Conservation (phyloP, 495 filamentous ascomycete species). For the Terfezia boudieri region DNA sequence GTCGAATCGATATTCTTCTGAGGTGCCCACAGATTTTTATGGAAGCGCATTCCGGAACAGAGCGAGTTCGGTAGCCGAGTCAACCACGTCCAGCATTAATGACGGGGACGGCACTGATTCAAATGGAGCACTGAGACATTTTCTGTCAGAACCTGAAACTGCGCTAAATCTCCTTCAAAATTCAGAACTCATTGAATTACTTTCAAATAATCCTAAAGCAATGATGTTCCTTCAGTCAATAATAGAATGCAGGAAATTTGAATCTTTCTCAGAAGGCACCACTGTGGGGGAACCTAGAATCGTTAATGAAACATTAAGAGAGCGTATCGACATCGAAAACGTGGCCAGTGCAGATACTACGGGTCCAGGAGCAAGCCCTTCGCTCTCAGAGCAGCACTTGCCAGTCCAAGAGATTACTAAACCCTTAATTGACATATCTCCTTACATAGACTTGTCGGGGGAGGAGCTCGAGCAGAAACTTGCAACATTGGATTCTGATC, state of each 20-base stretch:
- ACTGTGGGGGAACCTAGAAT: too few species aligned
- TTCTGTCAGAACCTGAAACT: not conserved
- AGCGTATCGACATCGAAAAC: too few species aligned
- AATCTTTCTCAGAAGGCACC: not conserved
- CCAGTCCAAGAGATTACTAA: too few species aligned
- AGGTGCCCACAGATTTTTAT: not conserved
- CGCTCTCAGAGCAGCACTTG: too few species aligned
- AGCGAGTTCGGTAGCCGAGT: not conserved
- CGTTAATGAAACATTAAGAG: too few species aligned
- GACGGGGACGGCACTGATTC: not conserved
- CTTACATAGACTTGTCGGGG: not conserved
- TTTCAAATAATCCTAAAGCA: not conserved
- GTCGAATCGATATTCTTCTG: not conserved
- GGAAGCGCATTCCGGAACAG: not conserved
- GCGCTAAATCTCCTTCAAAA: not conserved
- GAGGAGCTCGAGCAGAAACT: not conserved
- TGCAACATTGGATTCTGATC: not conserved
- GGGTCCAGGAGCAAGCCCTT: too few species aligned
- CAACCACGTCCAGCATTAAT: not conserved
- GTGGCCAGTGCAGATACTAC: too few species aligned
- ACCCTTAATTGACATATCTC: too few species aligned
- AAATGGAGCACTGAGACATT: not conserved
- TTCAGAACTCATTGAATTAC: not conserved
- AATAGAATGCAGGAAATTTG: not conserved
- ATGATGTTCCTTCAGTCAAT: not conserved